A percentile compares a stretch with the other conserved stretches of the same genome.
These are phyloP conservation scores for Monosporascus sp. DNA, from an alignment of 2,329 filamentous ascomycete species.

Conservation along the genomic window DNA sequence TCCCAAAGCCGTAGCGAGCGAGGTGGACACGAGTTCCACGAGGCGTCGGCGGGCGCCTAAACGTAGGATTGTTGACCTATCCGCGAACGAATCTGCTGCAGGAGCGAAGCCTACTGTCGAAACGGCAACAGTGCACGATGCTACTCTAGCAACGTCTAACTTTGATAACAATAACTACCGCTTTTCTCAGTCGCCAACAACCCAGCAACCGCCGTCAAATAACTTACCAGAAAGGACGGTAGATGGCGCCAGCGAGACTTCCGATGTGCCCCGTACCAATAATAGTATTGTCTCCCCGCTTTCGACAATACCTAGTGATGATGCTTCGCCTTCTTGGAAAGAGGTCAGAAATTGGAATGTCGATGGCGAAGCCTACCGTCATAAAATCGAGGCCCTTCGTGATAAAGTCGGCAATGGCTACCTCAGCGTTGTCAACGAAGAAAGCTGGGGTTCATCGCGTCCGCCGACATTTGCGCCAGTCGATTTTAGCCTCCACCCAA, in stretches of 20 bases:
- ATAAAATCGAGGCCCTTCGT: slow-evolving; percentile 80
- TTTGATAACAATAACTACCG: slow-evolving; percentile 33
- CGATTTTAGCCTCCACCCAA: slow-evolving; percentile 33
- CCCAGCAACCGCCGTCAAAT: slow-evolving; percentile 19
- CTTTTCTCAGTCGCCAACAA: slow-evolving; percentile 35
- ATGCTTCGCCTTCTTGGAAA: slow-evolving; percentile 31
- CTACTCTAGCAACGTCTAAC: slow-evolving; percentile 8
- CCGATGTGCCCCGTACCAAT: slow-evolving; percentile 34
- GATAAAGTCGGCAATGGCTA: slow-evolving; percentile 84
- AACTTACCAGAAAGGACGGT: slow-evolving; percentile 28
- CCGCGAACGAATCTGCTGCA: slow-evolving; percentile 40
- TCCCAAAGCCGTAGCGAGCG: slow-evolving; percentile 49
- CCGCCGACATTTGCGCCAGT: slow-evolving; percentile 32
- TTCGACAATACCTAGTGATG: slow-evolving; percentile 25
- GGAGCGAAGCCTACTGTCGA: slow-evolving; percentile 13
- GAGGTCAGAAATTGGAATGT: slow-evolving; percentile 56
- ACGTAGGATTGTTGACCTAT: slow-evolving; percentile 59
- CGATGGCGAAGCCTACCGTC: slow-evolving; percentile 73
- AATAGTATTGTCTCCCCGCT: slow-evolving; percentile 30
- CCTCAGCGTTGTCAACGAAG: slow-evolving; percentile 79
- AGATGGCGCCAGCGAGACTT: slow-evolving; percentile 18
- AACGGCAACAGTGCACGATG: slow-evolving; percentile 16
- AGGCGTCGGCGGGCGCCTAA: slow-evolving; percentile 57
- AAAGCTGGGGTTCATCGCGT: slow-evolving; percentile 51
- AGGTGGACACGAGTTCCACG: slow-evolving; percentile 52